Base-by-base conservation (phyloP, 768 basidiomycete species). In the Chlorophyllum brunneum region DNA sequence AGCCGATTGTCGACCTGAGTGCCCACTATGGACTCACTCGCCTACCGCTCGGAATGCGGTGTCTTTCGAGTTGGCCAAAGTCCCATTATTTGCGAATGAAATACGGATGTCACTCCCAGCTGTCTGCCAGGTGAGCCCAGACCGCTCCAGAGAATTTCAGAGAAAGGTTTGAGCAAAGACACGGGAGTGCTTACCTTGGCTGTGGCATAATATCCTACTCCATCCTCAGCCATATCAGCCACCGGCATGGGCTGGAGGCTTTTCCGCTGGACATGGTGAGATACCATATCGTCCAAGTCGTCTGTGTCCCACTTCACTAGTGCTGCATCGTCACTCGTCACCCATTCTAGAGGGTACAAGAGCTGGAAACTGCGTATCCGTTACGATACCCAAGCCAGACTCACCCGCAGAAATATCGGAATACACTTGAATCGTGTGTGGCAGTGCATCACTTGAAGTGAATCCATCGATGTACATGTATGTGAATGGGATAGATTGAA, bases 401-500 rank as follows among this genome's bases (percentile, higher is more conserved):
- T n/a, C 37, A 67, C 69, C 57, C 11, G 63, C 73, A 22, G 69
- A 72, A 49, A 77, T 73, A 56, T 79, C 79, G 6, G 70, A 69
- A 54, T 80, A 80, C 2, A 80, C 54, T 44, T 75, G 73, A 4
- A 78, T 66, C 2, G 52, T 48, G 54, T 80, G 76, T 0, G 61
- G 40, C 3, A 49, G 34, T 1, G 67, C 68, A 55, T 79, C 77
- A 3, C 54, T 66, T 5, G 75, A 66, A 13, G 31, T 10, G n/a
- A 56, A 57, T 9, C 62, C 71, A n/a, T 70, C 63, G 2, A 78
- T 53, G 23, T 67, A 61, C 45, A 80, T 58, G 51, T 80, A 79
- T 1, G 71, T 68, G 59, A 79, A 77, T 0, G 82, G 81, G 15
- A 79, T 65, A 3, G 80, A 83, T 55, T 81, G 80, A 22, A 66